Evolutionary conservation across 345 rosid species (phyloP).

Genomic region (Isatis tinctoria): DNA sequence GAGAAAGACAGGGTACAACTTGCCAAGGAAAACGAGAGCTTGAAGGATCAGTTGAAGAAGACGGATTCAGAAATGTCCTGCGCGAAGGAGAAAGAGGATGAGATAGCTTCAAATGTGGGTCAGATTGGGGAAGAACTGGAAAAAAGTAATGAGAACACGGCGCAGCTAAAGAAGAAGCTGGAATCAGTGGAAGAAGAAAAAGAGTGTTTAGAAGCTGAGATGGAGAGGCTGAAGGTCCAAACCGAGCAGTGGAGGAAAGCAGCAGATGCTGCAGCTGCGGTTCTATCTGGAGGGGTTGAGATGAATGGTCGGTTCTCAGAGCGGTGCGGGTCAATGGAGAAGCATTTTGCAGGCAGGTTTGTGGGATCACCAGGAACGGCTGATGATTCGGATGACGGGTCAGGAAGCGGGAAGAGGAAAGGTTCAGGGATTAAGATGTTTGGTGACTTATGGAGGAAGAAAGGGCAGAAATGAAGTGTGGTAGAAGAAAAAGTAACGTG

Average conservation of each 20-base stretch:
- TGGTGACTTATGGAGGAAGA: conserved; percentile 86
- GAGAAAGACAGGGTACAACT: conserved; percentile 41
- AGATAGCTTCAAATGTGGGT: conserved; percentile 38
- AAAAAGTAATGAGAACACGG: conserved; percentile 42
- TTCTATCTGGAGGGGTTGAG: conserved; percentile 61
- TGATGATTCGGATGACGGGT: conserved; percentile 53
- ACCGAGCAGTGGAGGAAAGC: conserved; percentile 95
- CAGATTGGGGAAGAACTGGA: conserved; percentile 49
- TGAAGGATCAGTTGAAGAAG: conserved; percentile 52
- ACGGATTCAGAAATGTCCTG: conserved; percentile 33
- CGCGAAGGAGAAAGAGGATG: conserved; percentile 50
- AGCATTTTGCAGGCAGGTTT: conserved; percentile 50
- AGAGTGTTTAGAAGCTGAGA: conserved; percentile 60
- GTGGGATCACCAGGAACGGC: conserved; percentile 55
- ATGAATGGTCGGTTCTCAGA: conserved; percentile 47
- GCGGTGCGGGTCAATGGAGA: conserved; percentile 73
- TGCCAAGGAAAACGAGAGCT: conserved; percentile 42
- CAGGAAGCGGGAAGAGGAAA: conserved; percentile 50
- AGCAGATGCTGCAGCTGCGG: conserved; percentile 85
- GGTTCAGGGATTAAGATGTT: conserved; percentile 71
- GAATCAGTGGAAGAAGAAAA: conserved; percentile 54
- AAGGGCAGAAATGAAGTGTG: conserved; percentile 47
- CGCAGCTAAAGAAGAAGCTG: conserved; percentile 44
- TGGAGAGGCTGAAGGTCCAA: conserved; percentile 71
- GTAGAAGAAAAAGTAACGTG: background rate